Base-by-base conservation (phyloP, 495 filamentous ascomycete species). In the Thermothielavioides terrestris region DNA sequence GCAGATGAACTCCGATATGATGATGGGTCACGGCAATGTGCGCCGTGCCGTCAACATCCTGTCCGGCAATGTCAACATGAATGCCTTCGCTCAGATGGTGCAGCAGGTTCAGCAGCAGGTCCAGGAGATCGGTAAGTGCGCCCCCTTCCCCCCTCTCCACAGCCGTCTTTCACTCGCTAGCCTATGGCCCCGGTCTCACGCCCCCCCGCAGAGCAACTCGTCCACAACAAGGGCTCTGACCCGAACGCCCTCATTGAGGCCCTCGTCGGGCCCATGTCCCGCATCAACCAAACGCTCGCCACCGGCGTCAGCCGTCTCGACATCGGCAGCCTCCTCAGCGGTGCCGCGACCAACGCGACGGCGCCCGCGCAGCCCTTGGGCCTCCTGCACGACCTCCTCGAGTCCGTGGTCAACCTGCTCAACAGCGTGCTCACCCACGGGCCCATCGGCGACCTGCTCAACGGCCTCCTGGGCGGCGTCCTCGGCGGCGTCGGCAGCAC, bases 81-180 rank as follows among this genome's bases (percentile, higher is more conserved):
- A 27, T 25, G 42, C 42, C 30, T 43, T 55, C 27, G 4, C 18
- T 6, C 15, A 50, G 35, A 31, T 53, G 40, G 46, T 56, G 14
- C 8, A n/a, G 25, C 4, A 44, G 17, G 41, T 48, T 32, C 41
- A 53, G 46, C 9, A 28, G 9, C 45, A 53, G 31, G 49, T 56
- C 20, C 37, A 56, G 37, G 20, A 39, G 15, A 53, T 59, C 32
- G 23, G 57, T 56, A 45, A 53, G 53, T 2, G 7, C 15, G 5
- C 36, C 12, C n/a, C 5, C 36, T 22, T 25, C 31, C 11, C 40
- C 17, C 8, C 21, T 11, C 17, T 11, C 21, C 21, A 14, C n/a
- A n/a, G n/a, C n/a, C n/a, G n/a, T n/a, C 9, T 2, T 37, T 37
- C 17, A 4, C 5, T 2, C n/a, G 2, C 6, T 41, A 6, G 5